Evolutionary conservation across 108 stramenopile genomes (phyloP).

Genomic region (Cyclostephanos tholiformis): DNA sequence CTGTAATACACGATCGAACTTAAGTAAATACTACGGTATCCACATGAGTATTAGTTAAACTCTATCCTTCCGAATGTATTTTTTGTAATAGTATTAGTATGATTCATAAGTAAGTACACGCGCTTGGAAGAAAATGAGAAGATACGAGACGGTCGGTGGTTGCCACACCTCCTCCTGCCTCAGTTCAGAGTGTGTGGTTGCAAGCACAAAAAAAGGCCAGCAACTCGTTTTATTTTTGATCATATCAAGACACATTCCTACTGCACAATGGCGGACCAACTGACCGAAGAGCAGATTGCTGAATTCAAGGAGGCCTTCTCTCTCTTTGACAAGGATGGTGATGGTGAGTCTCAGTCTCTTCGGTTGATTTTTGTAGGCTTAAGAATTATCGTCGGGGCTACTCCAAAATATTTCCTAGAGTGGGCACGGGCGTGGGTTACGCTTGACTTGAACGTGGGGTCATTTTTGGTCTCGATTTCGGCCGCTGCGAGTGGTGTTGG

Average conservation of each 20-base stretch:
- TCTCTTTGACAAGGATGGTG: constrained; percentile 99
- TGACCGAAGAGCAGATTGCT: constrained; percentile 96
- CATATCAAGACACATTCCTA: background rate
- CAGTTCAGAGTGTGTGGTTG: no score
- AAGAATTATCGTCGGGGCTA: background rate
- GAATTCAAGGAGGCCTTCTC: constrained; percentile 99
- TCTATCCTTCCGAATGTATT: no score
- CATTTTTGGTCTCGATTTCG: background rate
- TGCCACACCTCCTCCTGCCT: no score
- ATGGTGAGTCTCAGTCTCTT: constrained; percentile 74
- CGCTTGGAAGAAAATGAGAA: no score
- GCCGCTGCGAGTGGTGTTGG: background rate
- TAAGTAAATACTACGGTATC: no score
- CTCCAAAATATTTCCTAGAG: background rate
- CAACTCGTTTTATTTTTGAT: no score
- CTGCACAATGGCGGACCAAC: constrained; percentile 91
- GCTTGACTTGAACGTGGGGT: background rate
- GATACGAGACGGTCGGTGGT: no score
- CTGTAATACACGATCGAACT: no score
- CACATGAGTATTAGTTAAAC: no score
- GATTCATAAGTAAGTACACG: no score
- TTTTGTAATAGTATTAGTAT: no score
- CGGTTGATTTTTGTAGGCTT: constrained; percentile 1
- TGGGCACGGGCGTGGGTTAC: background rate
- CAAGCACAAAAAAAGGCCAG: no score